Evolutionary conservation across 805 yeast genomes (phyloP), one percentile per base, ranked within the genome.

Genomic region (Cyberlindnera meyerae): DNA sequence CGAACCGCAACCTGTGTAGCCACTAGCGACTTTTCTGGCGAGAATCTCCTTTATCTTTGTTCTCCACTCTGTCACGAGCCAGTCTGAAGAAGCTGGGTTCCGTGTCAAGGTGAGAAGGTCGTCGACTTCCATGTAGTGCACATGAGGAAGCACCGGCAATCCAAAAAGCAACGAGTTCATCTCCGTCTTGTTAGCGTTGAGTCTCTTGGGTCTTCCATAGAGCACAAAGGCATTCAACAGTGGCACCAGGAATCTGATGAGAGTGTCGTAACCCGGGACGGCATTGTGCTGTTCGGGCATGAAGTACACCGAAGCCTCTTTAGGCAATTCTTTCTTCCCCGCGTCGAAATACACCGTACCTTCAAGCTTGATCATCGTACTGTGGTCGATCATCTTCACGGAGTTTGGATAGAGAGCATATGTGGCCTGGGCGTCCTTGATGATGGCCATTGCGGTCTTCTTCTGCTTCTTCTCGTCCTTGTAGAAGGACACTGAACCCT

Each of bases 321-420:
- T 71, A 11, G 78, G 71, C 0, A 62, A 58, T 13, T 70, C 71
- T 26, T 68, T 64, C 39, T 67, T 66, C 20, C 44, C 39, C n/a
- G 71, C 66, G 37, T 73, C 72, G 46, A 82, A 82, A 37, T 68
- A 62, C 22, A 89, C 85, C 27, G 73, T 68, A 32, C 96, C 97
- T 55, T 89, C 96, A 37, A 90, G 59, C 56, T 93, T 93, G 55
- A 90, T 73, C 73, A 93, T 78, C 2, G 97, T 86, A 36, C 90
- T 79, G 43, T 79, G 79, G 61, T 90, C 95, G 44, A 93, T 83
- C 44, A 90, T 73, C 43, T 75, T 66, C 18, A 81, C 79, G 33
- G 88, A 72, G 52, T 85, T 88, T 11, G 98, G 98, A 60, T 87
- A 93, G n/a, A 89, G 79, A 1, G 98, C 97, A 47, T 82, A 81